These are phyloP conservation scores for Xylariaceae sp. DNA, from an alignment of 2,329 filamentous ascomycete species.

Conservation along the genomic window DNA sequence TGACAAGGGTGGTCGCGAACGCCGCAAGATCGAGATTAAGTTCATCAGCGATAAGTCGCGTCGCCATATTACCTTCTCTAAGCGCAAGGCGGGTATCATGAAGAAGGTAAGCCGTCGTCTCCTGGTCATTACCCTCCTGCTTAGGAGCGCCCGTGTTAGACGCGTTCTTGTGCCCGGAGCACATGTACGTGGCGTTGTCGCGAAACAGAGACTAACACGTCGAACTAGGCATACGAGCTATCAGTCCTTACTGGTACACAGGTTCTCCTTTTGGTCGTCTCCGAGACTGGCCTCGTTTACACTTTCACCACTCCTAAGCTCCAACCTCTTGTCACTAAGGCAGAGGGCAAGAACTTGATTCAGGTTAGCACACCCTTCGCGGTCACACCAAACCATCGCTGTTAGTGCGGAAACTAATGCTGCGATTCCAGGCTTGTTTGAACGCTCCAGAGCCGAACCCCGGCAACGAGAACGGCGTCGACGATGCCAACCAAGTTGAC, in stretches of 20 bases:
- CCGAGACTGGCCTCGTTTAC: slow-evolving; percentile 94
- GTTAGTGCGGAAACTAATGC: slow-evolving; percentile 31
- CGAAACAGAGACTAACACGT: slow-evolving; percentile 23
- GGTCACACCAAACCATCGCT: slow-evolving; percentile 1
- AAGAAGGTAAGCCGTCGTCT: slow-evolving; percentile 74
- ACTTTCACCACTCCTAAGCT: slow-evolving; percentile 98
- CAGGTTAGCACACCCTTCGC: slow-evolving; percentile 57
- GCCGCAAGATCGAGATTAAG: slow-evolving; percentile 99
- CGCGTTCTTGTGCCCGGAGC: slow-evolving; percentile 9
- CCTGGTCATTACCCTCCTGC: slow-evolving; percentile 2
- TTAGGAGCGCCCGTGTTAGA: slow-evolving; percentile 19
- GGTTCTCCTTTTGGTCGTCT: slow-evolving; percentile 92
- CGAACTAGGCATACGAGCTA: slow-evolving; percentile 80
- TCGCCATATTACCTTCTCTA: slow-evolving; percentile 98
- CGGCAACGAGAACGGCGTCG: slow-evolving; percentile 75
- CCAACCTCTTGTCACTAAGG: slow-evolving; percentile 94
- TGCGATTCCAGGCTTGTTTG: slow-evolving; percentile 68
- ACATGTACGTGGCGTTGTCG: slow-evolving; percentile 4
- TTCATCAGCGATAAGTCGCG: slow-evolving; percentile 99
- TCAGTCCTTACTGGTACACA: slow-evolving; percentile 97
- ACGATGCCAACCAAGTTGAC: slow-evolving; percentile 71
- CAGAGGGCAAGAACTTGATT: slow-evolving; percentile 98
- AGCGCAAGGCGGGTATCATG: slow-evolving; percentile 99
- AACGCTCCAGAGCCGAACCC: slow-evolving; percentile 89
- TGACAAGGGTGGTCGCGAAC: slow-evolving; percentile 94